Evolutionary conservation across 495 filamentous ascomycete species (phyloP), one percentile per base, ranked within the genome.

Genomic region (Penicillium mononematosum): DNA sequence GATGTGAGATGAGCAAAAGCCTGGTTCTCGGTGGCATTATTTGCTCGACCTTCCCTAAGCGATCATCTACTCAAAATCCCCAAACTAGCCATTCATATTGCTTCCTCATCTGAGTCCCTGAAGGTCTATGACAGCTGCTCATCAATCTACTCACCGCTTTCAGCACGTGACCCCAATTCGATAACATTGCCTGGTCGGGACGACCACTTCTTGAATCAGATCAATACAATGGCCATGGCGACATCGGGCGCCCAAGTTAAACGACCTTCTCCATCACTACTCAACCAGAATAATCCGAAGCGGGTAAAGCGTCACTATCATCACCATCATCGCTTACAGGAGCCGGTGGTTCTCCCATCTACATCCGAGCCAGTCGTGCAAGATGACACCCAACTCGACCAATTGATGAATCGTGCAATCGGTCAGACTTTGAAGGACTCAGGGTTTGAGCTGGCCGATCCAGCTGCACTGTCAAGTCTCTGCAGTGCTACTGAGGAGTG

Each of bases 401-500:
- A 71, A 12, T 70, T 88, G 50, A 76, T 90, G 60, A 76, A 78
- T 47, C 76, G 82, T 32, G 77, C 82, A 9, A 82, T 88, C 46
- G 75, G 78, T 4, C 71, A 81, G 34, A 71, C 81, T 19, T 68
- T 88, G 52, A 70, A 71, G 38, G 71, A 76, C 31, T 75, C 73
- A 12, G 87, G 88, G 11, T 89, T 87, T 62, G 77, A 82, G 5
- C 60, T 80, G 19, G 83, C 81, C 2, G 78, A 80, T 32, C 76
- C 83, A 19, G 64, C 70, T 14, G 88, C 85, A 19, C 70, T 90
- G 58, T 81, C 87, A 56, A 71, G 70, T 59, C 80, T 89, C 53
- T 73, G 81, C 25, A 69, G 72, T 45, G 70, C 79, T 12, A 75
- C 80, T 3, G 86, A 89, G 69, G 82, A 88, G 63, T 88, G 86